Percentiles rank a stretch among this genome's conserved stretches.
Evolutionary conservation across 2,329 filamentous ascomycete species (phyloP).

Genomic region (Monosporascus sp.): DNA sequence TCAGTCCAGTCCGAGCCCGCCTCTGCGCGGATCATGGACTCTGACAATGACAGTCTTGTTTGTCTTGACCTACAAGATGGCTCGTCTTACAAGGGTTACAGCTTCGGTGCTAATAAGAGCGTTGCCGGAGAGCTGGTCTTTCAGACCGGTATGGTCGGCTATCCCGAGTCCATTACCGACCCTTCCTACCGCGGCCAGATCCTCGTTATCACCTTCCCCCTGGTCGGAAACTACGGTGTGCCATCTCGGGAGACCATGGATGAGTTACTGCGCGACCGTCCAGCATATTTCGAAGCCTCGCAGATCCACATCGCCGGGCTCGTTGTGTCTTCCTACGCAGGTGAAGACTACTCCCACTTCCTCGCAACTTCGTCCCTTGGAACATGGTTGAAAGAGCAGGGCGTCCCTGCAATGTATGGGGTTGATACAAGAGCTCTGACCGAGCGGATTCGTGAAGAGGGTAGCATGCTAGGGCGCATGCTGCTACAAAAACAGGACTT

Average conservation of each 20-base stretch:
- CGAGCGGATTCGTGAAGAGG: constrained; percentile 88
- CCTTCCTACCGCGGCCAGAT: constrained; percentile 90
- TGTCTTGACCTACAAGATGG: constrained; percentile 93
- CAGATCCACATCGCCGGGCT: constrained; percentile 93
- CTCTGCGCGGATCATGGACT: constrained; percentile 52
- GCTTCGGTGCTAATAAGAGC: constrained; percentile 93
- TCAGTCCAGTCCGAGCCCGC: constrained; percentile 48
- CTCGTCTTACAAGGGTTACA: constrained; percentile 86
- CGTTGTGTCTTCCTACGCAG: constrained; percentile 84
- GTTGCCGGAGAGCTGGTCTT: constrained; percentile 96
- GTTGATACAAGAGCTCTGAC: constrained; percentile 92
- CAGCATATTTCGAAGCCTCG: constrained; percentile 87
- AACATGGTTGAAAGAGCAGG: constrained; percentile 94
- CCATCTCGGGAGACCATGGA: constrained; percentile 82
- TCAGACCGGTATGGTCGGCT: constrained; percentile 99
- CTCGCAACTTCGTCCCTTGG: constrained; percentile 87
- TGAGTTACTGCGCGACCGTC: constrained; percentile 76
- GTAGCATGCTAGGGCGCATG: constrained; percentile 93
- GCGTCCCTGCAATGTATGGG: constrained; percentile 87
- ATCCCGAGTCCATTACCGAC: constrained; percentile 88
- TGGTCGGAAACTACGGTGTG: constrained; percentile 97
- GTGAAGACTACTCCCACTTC: constrained; percentile 93
- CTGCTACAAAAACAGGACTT: constrained; percentile 61
- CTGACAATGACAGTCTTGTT: constrained; percentile 58
- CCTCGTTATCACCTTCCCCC: constrained; percentile 90